phyloP scores from a whole-genome alignment of 2,329 filamentous ascomycete species.

The Bisporella sp. region DNA sequence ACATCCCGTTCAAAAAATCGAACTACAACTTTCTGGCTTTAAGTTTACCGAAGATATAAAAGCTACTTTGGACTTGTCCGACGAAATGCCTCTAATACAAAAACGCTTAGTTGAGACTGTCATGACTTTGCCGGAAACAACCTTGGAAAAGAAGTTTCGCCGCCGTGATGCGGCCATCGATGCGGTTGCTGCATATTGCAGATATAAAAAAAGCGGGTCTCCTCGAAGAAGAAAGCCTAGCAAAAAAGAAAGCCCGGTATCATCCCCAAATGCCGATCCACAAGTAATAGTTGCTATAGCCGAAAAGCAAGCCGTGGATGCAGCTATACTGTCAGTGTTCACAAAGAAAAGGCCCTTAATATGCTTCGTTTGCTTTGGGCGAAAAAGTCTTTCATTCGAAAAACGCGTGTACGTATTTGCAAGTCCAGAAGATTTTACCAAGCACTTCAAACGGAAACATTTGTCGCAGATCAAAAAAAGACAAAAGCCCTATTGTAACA shows the following conservation, averaged over 20 bases:
- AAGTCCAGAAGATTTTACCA: constrained; percentile 8
- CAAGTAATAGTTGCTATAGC: constrained; percentile 1
- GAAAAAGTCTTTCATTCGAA: constrained; percentile 2
- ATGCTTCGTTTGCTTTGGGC: constrained; percentile 11
- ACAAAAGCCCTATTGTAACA: background rate
- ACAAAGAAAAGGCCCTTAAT: constrained; percentile 3
- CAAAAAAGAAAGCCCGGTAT: constrained; percentile 5
- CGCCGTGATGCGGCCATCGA: constrained; percentile 18
- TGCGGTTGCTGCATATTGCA: constrained; percentile 16
- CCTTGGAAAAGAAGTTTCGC: constrained; percentile 17
- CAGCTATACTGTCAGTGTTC: constrained; percentile 8
- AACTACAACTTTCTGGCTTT: background rate
- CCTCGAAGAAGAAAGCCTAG: background rate
- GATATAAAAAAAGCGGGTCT: constrained; percentile 3
- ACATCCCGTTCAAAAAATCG: constrained; percentile 1
- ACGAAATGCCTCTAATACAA: constrained; percentile 13
- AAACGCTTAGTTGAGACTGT: constrained; percentile 15
- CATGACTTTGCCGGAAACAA: constrained; percentile 16
- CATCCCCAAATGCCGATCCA: background rate
- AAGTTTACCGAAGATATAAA: constrained; percentile 9
- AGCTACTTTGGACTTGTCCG: constrained; percentile 10
- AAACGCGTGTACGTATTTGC: constrained; percentile 7
- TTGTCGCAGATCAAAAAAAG: constrained; percentile 3
- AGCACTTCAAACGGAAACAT: constrained; percentile 12
- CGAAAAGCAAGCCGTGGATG: constrained; percentile 8